A percentile compares a stretch with the other conserved stretches of the same genome.
Conservation (phyloP, 108 stramenopile genomes). For the Skeletonema menzelii region DNA sequence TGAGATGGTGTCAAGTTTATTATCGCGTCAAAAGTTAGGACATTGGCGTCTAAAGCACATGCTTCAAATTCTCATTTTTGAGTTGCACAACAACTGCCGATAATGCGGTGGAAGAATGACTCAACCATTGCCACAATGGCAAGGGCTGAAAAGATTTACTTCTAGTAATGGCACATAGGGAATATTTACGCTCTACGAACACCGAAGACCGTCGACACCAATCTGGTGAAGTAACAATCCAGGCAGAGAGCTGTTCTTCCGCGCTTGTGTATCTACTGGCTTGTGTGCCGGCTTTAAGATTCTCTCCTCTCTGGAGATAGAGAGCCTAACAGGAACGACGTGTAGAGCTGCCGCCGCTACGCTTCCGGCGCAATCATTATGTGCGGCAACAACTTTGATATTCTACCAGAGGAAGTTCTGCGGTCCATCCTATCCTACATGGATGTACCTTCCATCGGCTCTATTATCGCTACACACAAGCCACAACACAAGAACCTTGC, state of each 20-base stretch:
- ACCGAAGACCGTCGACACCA: too few species aligned
- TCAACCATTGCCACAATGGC: background rate
- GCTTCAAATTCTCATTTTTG: background rate
- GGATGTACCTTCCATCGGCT: constrained; percentile 34
- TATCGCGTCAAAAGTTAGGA: background rate
- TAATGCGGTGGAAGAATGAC: background rate
- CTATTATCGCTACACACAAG: constrained; percentile 10
- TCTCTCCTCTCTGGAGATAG: too few species aligned
- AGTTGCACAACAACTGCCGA: background rate
- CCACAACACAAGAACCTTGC: constrained; percentile 7
- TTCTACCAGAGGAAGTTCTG: constrained; percentile 29
- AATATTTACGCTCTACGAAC: too few species aligned
- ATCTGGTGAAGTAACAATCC: too few species aligned
- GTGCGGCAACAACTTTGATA: constrained; percentile 22
- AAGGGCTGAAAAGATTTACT: too few species aligned
- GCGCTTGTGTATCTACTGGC: too few species aligned
- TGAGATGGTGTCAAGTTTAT: background rate
- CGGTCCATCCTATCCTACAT: constrained; percentile 25
- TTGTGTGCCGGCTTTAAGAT: too few species aligned
- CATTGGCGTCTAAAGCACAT: background rate
- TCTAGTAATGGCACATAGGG: too few species aligned
- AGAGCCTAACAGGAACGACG: too few species aligned
- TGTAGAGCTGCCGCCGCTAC: too few species aligned
- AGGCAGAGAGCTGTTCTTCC: too few species aligned
- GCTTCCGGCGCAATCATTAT: too few species aligned